Percentiles rank a stretch among this genome's conserved stretches.
Conservation (phyloP, 2,329 filamentous ascomycete species). For the Falciphora oryzae region DNA sequence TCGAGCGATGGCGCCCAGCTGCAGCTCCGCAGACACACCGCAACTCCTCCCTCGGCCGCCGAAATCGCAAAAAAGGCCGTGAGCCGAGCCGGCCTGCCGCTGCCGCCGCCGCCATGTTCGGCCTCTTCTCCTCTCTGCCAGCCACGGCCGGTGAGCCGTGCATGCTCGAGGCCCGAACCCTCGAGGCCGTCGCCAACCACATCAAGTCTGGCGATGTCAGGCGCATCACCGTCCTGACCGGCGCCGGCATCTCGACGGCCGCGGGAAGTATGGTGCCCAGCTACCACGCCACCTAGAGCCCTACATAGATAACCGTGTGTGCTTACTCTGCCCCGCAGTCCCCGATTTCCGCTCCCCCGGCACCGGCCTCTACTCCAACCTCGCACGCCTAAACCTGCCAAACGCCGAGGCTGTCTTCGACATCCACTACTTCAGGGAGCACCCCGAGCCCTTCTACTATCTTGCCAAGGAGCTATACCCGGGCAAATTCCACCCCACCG, state of each 20-base stretch:
- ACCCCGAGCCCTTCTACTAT: conserved; percentile 87
- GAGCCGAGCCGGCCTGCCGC: neutral
- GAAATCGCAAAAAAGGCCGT: neutral
- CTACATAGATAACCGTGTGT: conserved; percentile 1
- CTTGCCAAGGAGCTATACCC: conserved; percentile 90
- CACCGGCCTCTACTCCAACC: conserved; percentile 89
- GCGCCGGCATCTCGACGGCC: conserved; percentile 79
- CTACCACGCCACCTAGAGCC: conserved; percentile 10
- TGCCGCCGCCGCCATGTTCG: neutral
- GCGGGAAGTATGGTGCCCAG: conserved; percentile 48
- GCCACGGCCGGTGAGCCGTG: conserved; percentile 33
- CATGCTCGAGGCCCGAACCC: conserved; percentile 61
- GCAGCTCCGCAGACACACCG: neutral
- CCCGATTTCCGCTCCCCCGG: conserved; percentile 93
- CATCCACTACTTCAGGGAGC: conserved; percentile 77
- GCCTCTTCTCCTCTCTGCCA: neutral
- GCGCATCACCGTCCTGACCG: conserved; percentile 81
- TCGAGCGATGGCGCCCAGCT: neutral
- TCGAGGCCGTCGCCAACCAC: conserved; percentile 72
- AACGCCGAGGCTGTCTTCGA: conserved; percentile 93
- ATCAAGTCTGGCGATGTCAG: conserved; percentile 64
- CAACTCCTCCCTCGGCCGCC: neutral
- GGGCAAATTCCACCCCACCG: conserved; percentile 79
- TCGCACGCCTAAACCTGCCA: conserved; percentile 77
- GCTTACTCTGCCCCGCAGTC: conserved; percentile 31